Evolutionary conservation across 345 rosid species (phyloP).

Genomic region (Euphorbia tirucalli): DNA sequence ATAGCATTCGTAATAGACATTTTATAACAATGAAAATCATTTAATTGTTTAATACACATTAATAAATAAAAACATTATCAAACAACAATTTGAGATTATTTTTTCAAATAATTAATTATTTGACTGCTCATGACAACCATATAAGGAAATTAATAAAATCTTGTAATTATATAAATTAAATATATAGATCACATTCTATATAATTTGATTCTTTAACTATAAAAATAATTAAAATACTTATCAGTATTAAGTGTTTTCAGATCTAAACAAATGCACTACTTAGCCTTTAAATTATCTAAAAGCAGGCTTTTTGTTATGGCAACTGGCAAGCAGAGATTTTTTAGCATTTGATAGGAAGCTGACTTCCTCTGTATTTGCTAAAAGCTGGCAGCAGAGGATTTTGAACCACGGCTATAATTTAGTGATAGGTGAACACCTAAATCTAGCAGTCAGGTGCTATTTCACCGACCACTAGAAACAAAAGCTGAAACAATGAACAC

Average conservation of each 20-base stretch:
- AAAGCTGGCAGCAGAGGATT: not conserved
- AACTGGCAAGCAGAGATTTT: not conserved
- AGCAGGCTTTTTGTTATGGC: not conserved
- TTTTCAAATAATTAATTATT: not conserved
- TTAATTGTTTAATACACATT: no score
- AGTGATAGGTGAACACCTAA: not conserved
- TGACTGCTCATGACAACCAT: not conserved
- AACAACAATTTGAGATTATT: not conserved
- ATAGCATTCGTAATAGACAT: no score
- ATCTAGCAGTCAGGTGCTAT: not conserved
- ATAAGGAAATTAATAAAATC: not conserved
- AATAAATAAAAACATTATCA: no score
- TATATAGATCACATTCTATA: not conserved
- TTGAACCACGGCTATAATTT: not conserved
- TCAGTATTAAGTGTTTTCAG: no score
- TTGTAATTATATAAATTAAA: not conserved
- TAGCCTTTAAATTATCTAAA: not conserved
- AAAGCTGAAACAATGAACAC: not conserved
- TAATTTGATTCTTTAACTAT: no score
- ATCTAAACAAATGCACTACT: not conserved
- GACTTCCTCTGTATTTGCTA: not conserved
- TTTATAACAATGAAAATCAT: no score
- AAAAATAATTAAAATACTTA: no score
- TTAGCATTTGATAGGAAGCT: not conserved
- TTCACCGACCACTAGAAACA: not conserved